phyloP scores from a whole-genome alignment of 225 moss, liverwort and hornwort species.

The Marchantia paleacea region DNA sequence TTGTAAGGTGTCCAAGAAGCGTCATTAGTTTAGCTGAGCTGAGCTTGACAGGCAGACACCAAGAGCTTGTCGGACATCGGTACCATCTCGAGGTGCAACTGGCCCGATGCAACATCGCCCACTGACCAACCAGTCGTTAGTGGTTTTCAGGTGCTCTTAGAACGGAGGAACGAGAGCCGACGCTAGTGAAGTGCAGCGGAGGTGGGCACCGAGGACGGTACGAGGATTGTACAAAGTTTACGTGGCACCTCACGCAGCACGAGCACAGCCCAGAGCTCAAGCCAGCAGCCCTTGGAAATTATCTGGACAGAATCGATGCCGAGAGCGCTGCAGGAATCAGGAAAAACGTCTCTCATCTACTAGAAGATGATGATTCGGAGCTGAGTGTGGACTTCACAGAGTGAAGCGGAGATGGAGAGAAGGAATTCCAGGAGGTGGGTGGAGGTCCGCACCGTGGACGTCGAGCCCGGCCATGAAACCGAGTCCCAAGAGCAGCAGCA shows the following conservation, averaged over 20 bases:
- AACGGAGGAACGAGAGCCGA: not conserved
- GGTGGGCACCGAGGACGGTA: not conserved
- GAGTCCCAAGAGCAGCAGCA: not conserved
- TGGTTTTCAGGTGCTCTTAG: not conserved
- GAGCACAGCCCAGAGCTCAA: not conserved
- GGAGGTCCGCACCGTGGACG: not conserved
- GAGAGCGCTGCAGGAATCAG: not conserved
- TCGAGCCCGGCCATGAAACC: not conserved
- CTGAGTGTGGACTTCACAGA: not conserved
- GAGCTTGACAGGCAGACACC: no score
- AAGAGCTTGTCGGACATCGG: no score
- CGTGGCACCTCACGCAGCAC: not conserved
- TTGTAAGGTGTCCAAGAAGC: no score
- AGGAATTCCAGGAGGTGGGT: slow-evolving; percentile 2
- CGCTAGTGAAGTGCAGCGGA: not conserved
- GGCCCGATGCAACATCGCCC: not conserved
- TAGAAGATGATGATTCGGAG: not conserved
- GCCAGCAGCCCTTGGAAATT: not conserved
- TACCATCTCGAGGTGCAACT: not conserved
- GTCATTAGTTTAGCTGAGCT: no score
- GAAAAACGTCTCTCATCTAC: not conserved
- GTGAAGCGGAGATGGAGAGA: not conserved
- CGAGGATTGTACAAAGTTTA: not conserved
- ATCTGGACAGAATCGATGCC: not conserved
- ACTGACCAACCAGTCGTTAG: not conserved